Evolutionary conservation across 1,284 basidiomycete species (phyloP).

Genomic region (Cutaneotrichosporon cutaneum): DNA sequence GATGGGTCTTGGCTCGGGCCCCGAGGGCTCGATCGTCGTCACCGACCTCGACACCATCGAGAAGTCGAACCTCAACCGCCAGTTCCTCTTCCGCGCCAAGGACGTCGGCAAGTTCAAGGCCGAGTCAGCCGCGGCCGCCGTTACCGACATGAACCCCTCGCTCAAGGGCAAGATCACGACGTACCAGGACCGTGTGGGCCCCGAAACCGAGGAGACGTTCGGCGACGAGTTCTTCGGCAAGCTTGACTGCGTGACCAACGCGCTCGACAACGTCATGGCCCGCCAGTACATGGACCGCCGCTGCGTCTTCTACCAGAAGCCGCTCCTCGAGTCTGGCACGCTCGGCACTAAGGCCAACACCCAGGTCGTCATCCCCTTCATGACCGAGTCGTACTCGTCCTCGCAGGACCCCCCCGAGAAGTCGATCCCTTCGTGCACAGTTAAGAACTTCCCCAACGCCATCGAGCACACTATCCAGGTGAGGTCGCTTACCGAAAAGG

Average conservation of each 20-base stretch:
- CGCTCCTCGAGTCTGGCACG: constrained; percentile 94
- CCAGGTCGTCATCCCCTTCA: constrained; percentile 90
- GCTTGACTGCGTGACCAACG: constrained; percentile 97
- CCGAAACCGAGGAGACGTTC: constrained; percentile 89
- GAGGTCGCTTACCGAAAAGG: constrained; percentile 28
- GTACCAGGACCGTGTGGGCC: constrained; percentile 92
- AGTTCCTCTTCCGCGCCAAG: constrained; percentile 97
- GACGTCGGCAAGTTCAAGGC: constrained; percentile 98
- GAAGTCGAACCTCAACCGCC: constrained; percentile 97
- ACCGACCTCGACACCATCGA: constrained; percentile 99
- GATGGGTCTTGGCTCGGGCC: constrained; percentile 90
- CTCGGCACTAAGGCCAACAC: constrained; percentile 98
- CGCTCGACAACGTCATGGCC: constrained; percentile 96
- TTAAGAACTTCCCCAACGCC: constrained; percentile 98
- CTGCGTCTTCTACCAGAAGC: constrained; percentile 96
- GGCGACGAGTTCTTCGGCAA: constrained; percentile 82
- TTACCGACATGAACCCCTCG: constrained; percentile 94
- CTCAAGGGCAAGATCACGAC: constrained; percentile 82
- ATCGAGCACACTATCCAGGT: constrained; percentile 99
- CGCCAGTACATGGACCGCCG: constrained; percentile 99
- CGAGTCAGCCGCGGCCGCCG: constrained; percentile 89
- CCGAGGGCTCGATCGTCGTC: constrained; percentile 81
- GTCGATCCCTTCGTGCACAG: constrained; percentile 94
- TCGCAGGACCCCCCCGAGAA: constrained; percentile 99
- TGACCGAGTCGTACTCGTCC: constrained; percentile 97